phyloP scores from a whole-genome alignment of 202 grass and related monocot genomes.

The Setaria viridis region DNA sequence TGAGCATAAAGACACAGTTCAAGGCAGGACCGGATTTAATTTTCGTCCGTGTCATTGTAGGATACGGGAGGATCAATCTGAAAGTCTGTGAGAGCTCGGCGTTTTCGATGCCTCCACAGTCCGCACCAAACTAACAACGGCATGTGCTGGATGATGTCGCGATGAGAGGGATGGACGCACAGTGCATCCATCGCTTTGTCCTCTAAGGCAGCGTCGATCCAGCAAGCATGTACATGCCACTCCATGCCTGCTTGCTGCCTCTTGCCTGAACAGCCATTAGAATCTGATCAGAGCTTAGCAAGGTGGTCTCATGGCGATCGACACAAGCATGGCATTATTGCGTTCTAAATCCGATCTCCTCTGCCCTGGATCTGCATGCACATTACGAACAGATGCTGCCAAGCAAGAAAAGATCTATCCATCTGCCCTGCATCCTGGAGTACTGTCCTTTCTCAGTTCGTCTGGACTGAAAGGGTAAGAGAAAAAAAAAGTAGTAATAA shows the following conservation, averaged over 20 bases:
- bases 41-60: neutral
- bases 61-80: constrained; percentile 16
- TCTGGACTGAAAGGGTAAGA: neutral
- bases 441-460: constrained; percentile 9
- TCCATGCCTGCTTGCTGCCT: constrained; percentile 11
- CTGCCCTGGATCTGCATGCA: neutral
- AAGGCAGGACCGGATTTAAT: neutral
- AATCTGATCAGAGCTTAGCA: neutral
- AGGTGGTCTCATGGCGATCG: neutral
- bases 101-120: constrained; percentile 48
- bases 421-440: constrained; percentile 28
- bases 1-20: too few species aligned
- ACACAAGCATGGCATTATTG: constrained; percentile 15
- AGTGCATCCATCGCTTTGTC: neutral
- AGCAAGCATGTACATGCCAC: neutral
- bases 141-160: neutral
- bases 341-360: neutral
- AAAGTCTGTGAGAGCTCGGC: constrained; percentile 17
- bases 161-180: constrained; percentile 5
- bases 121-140: neutral
- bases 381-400: neutral
- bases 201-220: constrained; percentile 4
- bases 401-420: neutral
- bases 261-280: neutral
- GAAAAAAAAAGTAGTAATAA: neutral